A percentile compares a stretch with the other conserved stretches of the same genome.
These are phyloP conservation scores for Nakataea oryzae DNA, from an alignment of 2,329 filamentous ascomycete species.

Conservation along the genomic window DNA sequence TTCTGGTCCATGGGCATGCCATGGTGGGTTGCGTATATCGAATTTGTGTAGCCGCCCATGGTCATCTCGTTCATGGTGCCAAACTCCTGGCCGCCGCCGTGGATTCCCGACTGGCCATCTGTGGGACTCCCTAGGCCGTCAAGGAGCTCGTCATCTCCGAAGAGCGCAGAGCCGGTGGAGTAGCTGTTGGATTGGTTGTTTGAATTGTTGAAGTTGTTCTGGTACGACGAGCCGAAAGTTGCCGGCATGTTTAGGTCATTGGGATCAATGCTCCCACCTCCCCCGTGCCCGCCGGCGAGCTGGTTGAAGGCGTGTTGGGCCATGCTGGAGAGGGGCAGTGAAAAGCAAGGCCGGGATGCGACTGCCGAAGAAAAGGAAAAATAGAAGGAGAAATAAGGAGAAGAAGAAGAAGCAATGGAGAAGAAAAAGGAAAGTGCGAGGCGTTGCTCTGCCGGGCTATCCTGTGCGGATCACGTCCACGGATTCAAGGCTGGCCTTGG, in stretches of 20 bases:
- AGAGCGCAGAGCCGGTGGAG: constrained; percentile 65
- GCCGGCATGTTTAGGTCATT: constrained; percentile 67
- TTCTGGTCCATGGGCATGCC: constrained; percentile 54
- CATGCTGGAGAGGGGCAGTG: constrained; percentile 25
- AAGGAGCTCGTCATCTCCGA: constrained; percentile 80
- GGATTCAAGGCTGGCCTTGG: background rate
- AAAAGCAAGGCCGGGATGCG: background rate
- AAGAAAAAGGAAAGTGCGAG: background rate
- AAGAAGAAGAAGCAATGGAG: background rate
- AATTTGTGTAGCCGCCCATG: constrained; percentile 43
- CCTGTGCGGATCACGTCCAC: background rate
- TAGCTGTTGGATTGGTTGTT: constrained; percentile 59
- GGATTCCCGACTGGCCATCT: constrained; percentile 39
- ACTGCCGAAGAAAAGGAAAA: background rate
- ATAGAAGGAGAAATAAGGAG: background rate
- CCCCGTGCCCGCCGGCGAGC: constrained; percentile 39
- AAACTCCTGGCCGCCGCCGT: constrained; percentile 45
- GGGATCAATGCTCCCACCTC: constrained; percentile 62
- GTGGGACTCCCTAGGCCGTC: constrained; percentile 56
- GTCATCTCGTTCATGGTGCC: constrained; percentile 42
- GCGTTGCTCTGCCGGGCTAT: too few relatives aligned
- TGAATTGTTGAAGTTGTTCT: constrained; percentile 46
- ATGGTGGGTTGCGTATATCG: constrained; percentile 44
- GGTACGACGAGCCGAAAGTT: constrained; percentile 48
- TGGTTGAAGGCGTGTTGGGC: constrained; percentile 46